Evolutionary conservation across 805 yeast species (phyloP), one percentile per base, ranked within the genome.

Genomic region (Pichia insulana): DNA sequence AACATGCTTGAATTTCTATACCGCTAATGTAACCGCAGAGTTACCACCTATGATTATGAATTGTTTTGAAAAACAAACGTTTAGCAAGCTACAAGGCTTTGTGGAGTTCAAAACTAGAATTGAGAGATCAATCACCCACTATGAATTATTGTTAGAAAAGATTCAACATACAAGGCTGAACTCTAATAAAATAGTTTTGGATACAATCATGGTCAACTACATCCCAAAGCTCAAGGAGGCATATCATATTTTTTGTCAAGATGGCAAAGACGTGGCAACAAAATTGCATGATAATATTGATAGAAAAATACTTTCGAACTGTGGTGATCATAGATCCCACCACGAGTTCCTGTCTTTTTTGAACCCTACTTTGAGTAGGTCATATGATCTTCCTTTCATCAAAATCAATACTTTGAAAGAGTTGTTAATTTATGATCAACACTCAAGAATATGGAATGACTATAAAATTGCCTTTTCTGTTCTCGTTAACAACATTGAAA

Each of bases 61-160:
- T 17, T 82, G 84, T 0, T 76, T 83, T 50, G 73, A 78, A 30
- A 68, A 70, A 19, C 68, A 71, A 17, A 70, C 82, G 0, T 84
- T 72, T 58, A 78, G 80, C 45, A 88, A 87, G 55, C 53, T 87
- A 15, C 67, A 70, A 25, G 81, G 87, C 1, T 76, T 87, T 58
- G 52, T 82, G 16, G 76, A 76, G 17, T 78, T 89, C 49, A 75
- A 75, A 13, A 53, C 58, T 11, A 67, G 78, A 39, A 50, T 86
- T 36, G 52, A 60, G 2, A 58, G 66, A 39, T 84, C 95, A 1
- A 47, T 71, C 27, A 63, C 72, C 8, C 65, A 66, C 46, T 67
- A 67, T 53, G 51, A 67, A 17, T 54, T 64, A 12, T 45, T 63
- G 34, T 43, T 66, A 25, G 65, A 61, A 37, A 51, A 65, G 28